Conservation (phyloP, 495 filamentous ascomycete genomes). For the Hypoxylon subgilvum region DNA sequence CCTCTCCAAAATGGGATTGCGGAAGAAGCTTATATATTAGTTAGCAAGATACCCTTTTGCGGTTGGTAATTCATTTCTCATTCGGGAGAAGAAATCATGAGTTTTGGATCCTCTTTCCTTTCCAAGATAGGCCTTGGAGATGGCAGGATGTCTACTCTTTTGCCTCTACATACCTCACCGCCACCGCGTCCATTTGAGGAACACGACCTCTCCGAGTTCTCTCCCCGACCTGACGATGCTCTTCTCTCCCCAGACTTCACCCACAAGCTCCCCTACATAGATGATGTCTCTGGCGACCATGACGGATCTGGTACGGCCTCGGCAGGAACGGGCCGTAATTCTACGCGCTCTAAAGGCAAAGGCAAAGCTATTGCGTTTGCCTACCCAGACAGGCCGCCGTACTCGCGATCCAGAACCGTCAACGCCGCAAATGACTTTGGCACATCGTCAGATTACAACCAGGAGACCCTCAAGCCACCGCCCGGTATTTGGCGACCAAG, state of each 20-base stretch:
- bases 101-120: constrained; percentile 33
- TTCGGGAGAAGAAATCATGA: constrained; percentile 24
- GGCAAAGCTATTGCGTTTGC: constrained; percentile 36
- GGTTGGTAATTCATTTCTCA: background rate
- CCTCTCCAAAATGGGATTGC: constrained; percentile 14
- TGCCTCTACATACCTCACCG: constrained; percentile 33
- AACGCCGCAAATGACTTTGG: constrained; percentile 2
- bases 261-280: background rate
- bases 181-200: constrained; percentile 35
- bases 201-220: constrained; percentile 51
- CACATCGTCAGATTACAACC: background rate
- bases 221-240: constrained; percentile 48
- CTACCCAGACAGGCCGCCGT: constrained; percentile 23
- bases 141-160: constrained; percentile 29
- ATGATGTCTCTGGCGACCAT: background rate
- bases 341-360: constrained; percentile 23
- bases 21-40: background rate
- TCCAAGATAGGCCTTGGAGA: constrained; percentile 37
- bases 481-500: constrained; percentile 35
- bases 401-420: constrained; percentile 13
- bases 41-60: background rate
- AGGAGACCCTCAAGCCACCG: constrained; percentile 10
- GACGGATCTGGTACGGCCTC: background rate
- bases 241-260: constrained; percentile 31
- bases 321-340: background rate